These are phyloP conservation scores for Dendrobium huoshanense DNA, from an alignment of 106 monocot species.

Conservation along the genomic window DNA sequence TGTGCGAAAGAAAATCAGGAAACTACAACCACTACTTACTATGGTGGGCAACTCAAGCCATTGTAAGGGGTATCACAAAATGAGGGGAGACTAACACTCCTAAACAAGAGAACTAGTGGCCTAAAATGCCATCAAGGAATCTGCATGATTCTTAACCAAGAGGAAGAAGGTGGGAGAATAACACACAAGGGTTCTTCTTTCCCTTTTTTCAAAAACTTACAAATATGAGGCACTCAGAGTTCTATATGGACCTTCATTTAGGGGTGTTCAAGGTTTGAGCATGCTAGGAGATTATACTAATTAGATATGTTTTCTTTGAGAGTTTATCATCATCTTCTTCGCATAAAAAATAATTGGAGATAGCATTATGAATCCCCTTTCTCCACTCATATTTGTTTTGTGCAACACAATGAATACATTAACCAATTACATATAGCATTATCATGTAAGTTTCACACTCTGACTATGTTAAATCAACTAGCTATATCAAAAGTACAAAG, in stretches of 20 bases:
- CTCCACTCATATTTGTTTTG: background rate
- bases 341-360: background rate
- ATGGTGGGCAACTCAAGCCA: background rate
- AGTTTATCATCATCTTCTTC: background rate
- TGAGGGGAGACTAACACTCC: background rate
- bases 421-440: background rate
- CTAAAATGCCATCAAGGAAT: background rate
- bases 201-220: background rate
- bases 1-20: background rate
- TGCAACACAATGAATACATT: background rate
- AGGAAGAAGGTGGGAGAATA: background rate
- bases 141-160: background rate
- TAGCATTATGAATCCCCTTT: background rate
- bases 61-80: background rate
- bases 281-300: background rate
- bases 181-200: background rate
- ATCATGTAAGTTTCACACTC: background rate
- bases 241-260: background rate
- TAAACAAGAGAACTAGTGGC: background rate
- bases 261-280: background rate
- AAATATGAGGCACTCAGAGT: background rate
- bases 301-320: background rate
- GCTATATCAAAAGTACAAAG: background rate
- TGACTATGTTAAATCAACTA: background rate
- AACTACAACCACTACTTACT: background rate